Evolutionary conservation across 192 early-diverging fungal genomes (phyloP), one percentile per base, ranked within the genome.

Genomic region (Coemansia sp.): DNA sequence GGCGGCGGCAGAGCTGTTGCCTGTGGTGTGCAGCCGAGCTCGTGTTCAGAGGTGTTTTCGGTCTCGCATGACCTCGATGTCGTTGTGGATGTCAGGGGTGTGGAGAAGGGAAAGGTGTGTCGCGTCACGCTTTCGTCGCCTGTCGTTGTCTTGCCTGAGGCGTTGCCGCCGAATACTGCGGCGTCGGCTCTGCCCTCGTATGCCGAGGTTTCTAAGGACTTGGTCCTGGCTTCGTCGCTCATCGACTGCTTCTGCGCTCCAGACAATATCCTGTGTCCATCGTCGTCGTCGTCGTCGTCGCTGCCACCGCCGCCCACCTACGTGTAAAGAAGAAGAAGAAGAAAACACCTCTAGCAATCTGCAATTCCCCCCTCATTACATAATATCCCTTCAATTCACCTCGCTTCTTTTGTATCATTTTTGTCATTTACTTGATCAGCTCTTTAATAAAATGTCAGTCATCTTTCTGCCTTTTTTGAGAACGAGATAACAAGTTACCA

Each of bases 131-230:
- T 71, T 20, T 10, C 39, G 1, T 29, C 67, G 22, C 59, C 53
- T 0, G 75, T 72, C 24, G 35, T 72, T 18, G 75, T 78, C n/a
- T 46, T 78, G 25, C 75, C 75, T 9, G 69, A 68, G 35, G 65
- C 55, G 8, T 59, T 78, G 35, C 36, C 36, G 7, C 4, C 22
- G 52, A 42, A n/a, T 23, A 36, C 36, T 1, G 14, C 30, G 58
- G 55, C 49, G 52, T 55, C 13, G 42, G 36, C 70, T 6, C 48
- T 72, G 49, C 75, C 75, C 14, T 69, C 63, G 60, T 78, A 78
- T 59, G 30, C 35, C 22, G 50, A 51, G 27, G 68, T 78, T 16
- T 48, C 62, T 16, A 62, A 60, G 29, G 75, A 78, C 34, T 49
- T 72, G 1, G 51, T 78, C 6, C 52, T 78, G 36, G 74, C 64